Conservation (phyloP, 106 monocot genomes). For the Allium fistulosum region DNA sequence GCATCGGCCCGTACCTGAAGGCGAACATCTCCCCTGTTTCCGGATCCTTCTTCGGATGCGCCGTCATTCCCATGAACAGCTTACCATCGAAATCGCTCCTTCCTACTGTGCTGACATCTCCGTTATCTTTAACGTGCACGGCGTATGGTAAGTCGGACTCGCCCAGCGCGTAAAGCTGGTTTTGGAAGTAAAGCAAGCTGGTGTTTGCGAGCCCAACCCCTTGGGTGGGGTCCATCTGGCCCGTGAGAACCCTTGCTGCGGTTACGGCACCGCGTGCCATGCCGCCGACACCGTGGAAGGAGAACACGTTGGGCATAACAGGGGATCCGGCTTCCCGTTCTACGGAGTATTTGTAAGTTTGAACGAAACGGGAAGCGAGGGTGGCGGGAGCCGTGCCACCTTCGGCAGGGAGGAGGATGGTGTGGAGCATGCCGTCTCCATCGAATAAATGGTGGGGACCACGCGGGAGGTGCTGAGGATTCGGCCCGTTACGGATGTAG, state of each 20-base stretch:
- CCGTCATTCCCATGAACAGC: conserved; percentile 44
- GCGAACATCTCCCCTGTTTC: conserved; percentile 55
- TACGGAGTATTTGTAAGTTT: conserved; percentile 39
- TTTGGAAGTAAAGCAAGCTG: conserved; percentile 35
- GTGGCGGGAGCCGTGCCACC: conserved; percentile 15
- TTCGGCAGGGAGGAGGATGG: conserved; percentile 39
- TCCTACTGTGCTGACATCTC: conserved; percentile 38
- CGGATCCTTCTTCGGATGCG: conserved; percentile 60
- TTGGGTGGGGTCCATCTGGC: conserved; percentile 43
- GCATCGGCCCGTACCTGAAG: conserved; percentile 52
- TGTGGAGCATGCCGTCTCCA: conserved; percentile 71
- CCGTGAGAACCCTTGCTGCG: conserved; percentile 40
- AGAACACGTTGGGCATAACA: conserved; percentile 46
- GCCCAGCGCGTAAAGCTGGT: conserved; percentile 42
- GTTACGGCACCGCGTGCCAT: conserved; percentile 43
- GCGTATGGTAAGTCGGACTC: conserved; percentile 64
- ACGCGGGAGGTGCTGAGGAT: conserved; percentile 54
- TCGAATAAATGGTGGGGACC: conserved; percentile 68
- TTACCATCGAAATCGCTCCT: conserved; percentile 30
- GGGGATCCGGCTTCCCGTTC: conserved; percentile 45
- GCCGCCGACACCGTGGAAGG: conserved; percentile 40
- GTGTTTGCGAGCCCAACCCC: conserved; percentile 52
- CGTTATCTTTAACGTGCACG: conserved; percentile 21
- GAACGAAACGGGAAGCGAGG: conserved; percentile 62
- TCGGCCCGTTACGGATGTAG: conserved; percentile 79